Evolutionary conservation across 2,329 filamentous ascomycete genomes (phyloP), one percentile per base, ranked within the genome.

Genomic region (Neurospora sp.): DNA sequence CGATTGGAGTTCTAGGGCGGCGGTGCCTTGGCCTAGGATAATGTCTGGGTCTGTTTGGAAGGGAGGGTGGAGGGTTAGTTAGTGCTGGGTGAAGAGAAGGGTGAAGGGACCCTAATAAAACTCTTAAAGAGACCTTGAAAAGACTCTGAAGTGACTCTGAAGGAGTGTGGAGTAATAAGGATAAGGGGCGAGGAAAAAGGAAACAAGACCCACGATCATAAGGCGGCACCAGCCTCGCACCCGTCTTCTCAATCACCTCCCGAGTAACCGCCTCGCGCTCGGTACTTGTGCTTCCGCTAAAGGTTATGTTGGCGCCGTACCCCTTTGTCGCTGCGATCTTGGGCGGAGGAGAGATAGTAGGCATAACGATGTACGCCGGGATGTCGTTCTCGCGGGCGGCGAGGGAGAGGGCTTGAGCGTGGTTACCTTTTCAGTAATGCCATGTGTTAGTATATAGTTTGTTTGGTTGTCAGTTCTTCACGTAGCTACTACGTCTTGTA

Each of bases 281-380:
- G 4, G 86, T 82, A 52, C 87, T 87, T 1, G 93, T 97, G 70
- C 89, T 90, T 17, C 95, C 95, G 77, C 89, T 92, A 83, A 97
- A 96, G 70, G 93, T 84, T 39, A 98, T 86, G 52, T 85, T 84
- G 4, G 93, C 92, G 72, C 92, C 92, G 79, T 97, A 93, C 6
- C 88, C 86, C 74, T 85, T 83, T 0, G 95, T 97, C 0, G 91
- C 94, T 3, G 91, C 90, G 73, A 97, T 93, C 80, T 98, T 98
- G 73, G 89, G 90, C n/a, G 91, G 87, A 0, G 92, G 90, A 70
- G 90, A 91, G 77, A 96, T 96, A n/a, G 81, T 79, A 0, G 95
- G 95, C 95, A 98, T 98, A 71, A 98, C 90, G 77, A 98, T 94
- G 82, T 95, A 88, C 0, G 93, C 93, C 11, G 91, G 90, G 72